These are phyloP conservation scores for Yarrowia alimentaria DNA, from an alignment of 805 yeast genomes.

Conservation along the genomic window DNA sequence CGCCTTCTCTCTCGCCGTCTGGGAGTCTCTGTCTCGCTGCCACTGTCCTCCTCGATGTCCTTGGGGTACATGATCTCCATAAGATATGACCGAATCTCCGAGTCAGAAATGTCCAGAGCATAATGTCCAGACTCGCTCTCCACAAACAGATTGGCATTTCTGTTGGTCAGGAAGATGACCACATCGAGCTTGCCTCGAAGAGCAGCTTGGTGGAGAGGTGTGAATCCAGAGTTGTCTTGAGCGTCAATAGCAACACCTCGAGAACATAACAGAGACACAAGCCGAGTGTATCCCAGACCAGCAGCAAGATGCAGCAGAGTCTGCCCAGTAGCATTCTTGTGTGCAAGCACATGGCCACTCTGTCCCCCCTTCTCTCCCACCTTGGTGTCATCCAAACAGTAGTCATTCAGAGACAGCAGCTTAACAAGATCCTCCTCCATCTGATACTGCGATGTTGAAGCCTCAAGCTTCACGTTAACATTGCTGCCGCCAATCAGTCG, in stretches of 20 bases:
- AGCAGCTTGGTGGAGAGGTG: constrained; percentile 87
- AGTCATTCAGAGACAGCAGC: too few species aligned
- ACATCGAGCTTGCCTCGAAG: constrained; percentile 68
- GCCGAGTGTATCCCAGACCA: constrained; percentile 62
- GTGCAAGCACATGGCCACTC: constrained; percentile 79
- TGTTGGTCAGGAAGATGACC: constrained; percentile 58
- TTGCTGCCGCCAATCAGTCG: constrained; percentile 68
- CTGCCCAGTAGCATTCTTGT: constrained; percentile 81
- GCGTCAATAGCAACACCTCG: constrained; percentile 58
- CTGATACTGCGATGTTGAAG: constrained; percentile 36
- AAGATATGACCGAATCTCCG: constrained; percentile 39
- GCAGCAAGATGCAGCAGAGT: constrained; percentile 84
- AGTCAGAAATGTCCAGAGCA: constrained; percentile 34
- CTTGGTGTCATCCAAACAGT: too few species aligned
- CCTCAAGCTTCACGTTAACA: neutral
- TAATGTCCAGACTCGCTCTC: constrained; percentile 51
- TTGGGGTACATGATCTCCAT: constrained; percentile 44
- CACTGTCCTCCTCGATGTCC: too few species aligned
- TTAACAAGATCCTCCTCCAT: constrained; percentile 11
- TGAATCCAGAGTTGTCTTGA: constrained; percentile 74
- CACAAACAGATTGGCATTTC: constrained; percentile 58
- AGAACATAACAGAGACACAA: constrained; percentile 62
- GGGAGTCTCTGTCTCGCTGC: too few species aligned
- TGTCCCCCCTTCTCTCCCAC: too few species aligned
- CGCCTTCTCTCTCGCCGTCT: constrained; percentile 18